Percentiles rank a stretch among this genome's conserved stretches.
phyloP scores from a whole-genome alignment of 306 rosid genomes.

The Acacia crassicarpa region DNA sequence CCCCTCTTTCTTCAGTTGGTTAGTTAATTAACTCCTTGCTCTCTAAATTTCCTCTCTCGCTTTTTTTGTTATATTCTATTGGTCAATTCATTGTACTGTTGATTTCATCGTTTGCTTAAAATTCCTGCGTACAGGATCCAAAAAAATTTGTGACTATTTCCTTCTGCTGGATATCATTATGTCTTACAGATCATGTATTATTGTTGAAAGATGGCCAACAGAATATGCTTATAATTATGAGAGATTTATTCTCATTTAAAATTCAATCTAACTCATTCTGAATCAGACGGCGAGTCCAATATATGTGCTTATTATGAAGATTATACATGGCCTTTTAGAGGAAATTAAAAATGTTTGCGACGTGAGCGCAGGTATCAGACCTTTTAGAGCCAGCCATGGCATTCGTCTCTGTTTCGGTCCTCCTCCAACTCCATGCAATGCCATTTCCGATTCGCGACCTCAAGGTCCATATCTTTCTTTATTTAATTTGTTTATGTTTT shows the following conservation, averaged over 20 bases:
- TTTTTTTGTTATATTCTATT: background rate
- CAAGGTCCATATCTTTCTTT: constrained; percentile 36
- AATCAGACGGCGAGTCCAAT: background rate
- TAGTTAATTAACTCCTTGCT: background rate
- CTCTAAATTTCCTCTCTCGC: background rate
- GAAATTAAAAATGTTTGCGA: background rate
- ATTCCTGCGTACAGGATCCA: background rate
- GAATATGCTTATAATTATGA: background rate
- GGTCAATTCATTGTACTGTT: background rate
- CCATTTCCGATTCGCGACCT: constrained; percentile 38
- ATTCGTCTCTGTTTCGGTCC: background rate
- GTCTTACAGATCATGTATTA: too few species aligned
- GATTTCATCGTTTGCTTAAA: background rate
- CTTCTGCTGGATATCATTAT: too few species aligned
- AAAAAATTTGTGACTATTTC: too few species aligned
- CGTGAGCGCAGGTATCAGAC: background rate
- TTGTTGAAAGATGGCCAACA: background rate
- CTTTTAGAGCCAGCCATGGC: background rate
- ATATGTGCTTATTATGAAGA: background rate
- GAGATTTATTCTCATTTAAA: background rate
- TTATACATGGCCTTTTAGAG: background rate
- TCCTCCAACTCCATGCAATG: constrained; percentile 27
- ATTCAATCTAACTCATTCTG: background rate
- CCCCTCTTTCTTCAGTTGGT: constrained; percentile 23
- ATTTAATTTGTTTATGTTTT: background rate